Conservation (phyloP, 768 basidiomycete species). For the Steccherinum ochraceum region DNA sequence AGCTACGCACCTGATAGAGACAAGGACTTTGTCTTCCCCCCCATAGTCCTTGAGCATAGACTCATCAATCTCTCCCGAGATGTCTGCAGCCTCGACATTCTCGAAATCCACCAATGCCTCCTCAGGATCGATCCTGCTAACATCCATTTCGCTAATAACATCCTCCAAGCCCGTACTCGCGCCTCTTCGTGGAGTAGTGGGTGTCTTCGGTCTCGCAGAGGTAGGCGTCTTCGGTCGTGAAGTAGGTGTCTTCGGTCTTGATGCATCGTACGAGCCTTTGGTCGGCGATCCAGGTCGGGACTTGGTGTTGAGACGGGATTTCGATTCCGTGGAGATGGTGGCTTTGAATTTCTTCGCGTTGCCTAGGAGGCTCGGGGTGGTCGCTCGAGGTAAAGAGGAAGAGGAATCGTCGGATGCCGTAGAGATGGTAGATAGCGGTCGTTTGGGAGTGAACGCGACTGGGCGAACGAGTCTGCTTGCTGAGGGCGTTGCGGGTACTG, state of each 20-base stretch:
- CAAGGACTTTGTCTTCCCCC: conserved; percentile 82
- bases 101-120: conserved; percentile 72
- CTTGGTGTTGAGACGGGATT: conserved; percentile 12
- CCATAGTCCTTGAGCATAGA: conserved; percentile 46
- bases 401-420: conserved; percentile 21
- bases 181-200: conserved; percentile 28
- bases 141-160: conserved; percentile 64
- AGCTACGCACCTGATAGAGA: conserved; percentile 62
- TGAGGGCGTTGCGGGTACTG: conserved; percentile 15
- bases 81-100: conserved; percentile 61
- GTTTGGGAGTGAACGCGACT: conserved; percentile 50
- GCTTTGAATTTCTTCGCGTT: conserved; percentile 69
- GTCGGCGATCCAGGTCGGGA: conserved; percentile 37
- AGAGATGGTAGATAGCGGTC: conserved; percentile 35
- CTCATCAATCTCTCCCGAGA: conserved; percentile 64
- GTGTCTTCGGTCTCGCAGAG: conserved; percentile 26
- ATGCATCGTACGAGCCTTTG: conserved; percentile 29
- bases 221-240: conserved; percentile 17
- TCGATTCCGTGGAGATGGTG: conserved; percentile 42
- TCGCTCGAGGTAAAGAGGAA: conserved; percentile 28
- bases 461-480: conserved; percentile 31
- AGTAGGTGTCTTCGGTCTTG: conserved; percentile 27
- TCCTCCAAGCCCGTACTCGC: conserved; percentile 44
- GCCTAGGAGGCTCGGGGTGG: conserved; percentile 29
- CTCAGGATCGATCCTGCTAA: conserved; percentile 68